phyloP scores from a whole-genome alignment of 176 grass and related monocot genomes.

The Stipa capillata region DNA sequence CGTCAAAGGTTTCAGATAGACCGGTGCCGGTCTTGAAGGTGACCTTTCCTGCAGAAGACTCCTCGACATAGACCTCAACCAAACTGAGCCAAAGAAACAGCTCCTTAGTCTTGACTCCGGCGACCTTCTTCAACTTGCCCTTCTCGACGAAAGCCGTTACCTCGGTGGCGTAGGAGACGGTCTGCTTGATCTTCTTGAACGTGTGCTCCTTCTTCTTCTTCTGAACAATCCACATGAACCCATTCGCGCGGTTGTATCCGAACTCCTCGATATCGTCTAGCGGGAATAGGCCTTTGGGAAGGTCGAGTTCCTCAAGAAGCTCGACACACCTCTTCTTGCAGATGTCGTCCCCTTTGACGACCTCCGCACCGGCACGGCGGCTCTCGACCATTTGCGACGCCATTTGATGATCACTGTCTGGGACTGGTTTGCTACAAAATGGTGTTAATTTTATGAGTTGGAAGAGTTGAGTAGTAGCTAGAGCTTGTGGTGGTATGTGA shows the following conservation, averaged over 20 bases:
- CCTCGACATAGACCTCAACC: background rate
- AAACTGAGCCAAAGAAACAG: background rate
- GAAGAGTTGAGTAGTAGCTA: background rate
- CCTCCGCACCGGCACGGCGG: background rate
- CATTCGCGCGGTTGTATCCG: background rate
- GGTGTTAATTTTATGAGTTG: background rate
- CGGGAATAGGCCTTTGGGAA: constrained; percentile 3
- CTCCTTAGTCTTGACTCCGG: background rate
- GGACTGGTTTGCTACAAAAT: background rate
- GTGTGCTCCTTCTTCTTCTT: constrained; percentile 20
- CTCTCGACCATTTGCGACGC: background rate
- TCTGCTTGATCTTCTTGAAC: constrained; percentile 26
- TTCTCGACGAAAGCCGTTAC: background rate
- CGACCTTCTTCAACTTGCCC: background rate
- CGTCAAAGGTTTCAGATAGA: background rate
- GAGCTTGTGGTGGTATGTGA: background rate
- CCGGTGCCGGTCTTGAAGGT: background rate
- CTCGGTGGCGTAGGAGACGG: background rate
- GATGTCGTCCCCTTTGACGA: background rate
- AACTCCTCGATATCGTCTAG: constrained; percentile 6
- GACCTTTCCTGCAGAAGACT: background rate
- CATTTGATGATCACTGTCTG: background rate
- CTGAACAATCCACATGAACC: background rate
- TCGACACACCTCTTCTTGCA: background rate
- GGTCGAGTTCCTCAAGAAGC: background rate